These are phyloP conservation scores for Uronychia binucleata DNA, from an alignment of 73 alveolate species.

Conservation along the genomic window DNA sequence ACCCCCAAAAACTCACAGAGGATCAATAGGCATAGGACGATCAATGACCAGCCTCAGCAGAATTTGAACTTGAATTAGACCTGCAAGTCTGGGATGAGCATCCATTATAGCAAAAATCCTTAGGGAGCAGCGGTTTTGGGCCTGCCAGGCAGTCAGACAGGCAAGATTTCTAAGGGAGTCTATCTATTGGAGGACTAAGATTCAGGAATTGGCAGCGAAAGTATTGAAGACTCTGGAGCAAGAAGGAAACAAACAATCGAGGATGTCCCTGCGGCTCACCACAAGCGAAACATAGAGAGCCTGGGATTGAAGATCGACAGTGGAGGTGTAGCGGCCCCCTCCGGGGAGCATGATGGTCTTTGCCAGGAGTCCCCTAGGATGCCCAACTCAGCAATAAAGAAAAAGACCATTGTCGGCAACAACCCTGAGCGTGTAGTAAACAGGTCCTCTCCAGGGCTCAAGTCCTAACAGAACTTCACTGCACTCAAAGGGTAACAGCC, in stretches of 20 bases:
- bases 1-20: not conserved
- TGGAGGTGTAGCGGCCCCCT: no score
- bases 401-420: not conserved
- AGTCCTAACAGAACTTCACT: not conserved
- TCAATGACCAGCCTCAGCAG: not conserved
- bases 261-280: not conserved
- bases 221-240: not conserved
- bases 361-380: not conserved
- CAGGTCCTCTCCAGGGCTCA: not conserved
- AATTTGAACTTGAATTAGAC: not conserved
- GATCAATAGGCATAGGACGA: not conserved
- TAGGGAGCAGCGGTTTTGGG: not conserved
- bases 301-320: not conserved
- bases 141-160: not conserved
- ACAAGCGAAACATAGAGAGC: not conserved
- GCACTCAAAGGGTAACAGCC: not conserved
- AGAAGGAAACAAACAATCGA: not conserved
- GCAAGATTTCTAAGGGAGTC: not conserved
- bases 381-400: not conserved
- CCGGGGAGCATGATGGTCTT: not conserved
- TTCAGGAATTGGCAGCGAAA: not conserved
- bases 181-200: not conserved
- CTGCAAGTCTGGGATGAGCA: not conserved
- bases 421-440: not conserved
- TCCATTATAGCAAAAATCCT: not conserved